Conservation (phyloP, 148 eudicot genomes). For the Dysphania ambrosioides region DNA sequence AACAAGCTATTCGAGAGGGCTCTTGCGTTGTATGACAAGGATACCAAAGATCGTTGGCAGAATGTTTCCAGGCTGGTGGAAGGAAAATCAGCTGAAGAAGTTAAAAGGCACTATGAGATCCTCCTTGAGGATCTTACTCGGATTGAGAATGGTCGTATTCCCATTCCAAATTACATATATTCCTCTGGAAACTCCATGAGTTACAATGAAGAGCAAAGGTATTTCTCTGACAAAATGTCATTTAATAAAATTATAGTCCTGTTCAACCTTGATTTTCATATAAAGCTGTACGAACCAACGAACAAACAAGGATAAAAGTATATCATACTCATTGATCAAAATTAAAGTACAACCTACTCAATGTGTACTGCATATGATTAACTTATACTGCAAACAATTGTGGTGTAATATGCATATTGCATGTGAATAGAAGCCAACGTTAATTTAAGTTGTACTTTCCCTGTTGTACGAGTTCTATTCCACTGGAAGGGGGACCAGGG, state of each 20-base stretch:
- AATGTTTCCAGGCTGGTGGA: conserved; percentile 38
- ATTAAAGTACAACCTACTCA: not conserved
- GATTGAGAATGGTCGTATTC: conserved; percentile 38
- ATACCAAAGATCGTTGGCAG: conserved; percentile 42
- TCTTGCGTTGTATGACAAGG: conserved; percentile 35
- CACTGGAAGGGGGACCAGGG: conserved; percentile 24
- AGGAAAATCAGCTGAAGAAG: conserved; percentile 42
- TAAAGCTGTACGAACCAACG: not conserved
- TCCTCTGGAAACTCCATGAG: conserved; percentile 20
- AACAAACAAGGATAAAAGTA: not conserved
- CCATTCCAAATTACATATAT: conserved; percentile 36
- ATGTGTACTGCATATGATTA: too few relatives aligned
- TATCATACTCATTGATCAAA: not conserved
- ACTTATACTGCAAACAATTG: not conserved
- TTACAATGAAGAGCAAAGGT: conserved; percentile 33
- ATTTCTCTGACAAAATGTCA: conserved; percentile 7
- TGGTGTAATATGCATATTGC: conserved; percentile 6
- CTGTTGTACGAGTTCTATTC: conserved; percentile 12
- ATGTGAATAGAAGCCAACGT: conserved; percentile 11
- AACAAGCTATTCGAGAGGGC: conserved; percentile 47
- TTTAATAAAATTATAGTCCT: not conserved
- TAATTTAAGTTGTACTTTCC: not conserved
- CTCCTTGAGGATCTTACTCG: conserved; percentile 35
- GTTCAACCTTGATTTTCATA: not conserved
- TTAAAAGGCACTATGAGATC: conserved; percentile 41